These are phyloP conservation scores for Malus hybrid DNA, from an alignment of 331 rosid species.

Conservation along the genomic window DNA sequence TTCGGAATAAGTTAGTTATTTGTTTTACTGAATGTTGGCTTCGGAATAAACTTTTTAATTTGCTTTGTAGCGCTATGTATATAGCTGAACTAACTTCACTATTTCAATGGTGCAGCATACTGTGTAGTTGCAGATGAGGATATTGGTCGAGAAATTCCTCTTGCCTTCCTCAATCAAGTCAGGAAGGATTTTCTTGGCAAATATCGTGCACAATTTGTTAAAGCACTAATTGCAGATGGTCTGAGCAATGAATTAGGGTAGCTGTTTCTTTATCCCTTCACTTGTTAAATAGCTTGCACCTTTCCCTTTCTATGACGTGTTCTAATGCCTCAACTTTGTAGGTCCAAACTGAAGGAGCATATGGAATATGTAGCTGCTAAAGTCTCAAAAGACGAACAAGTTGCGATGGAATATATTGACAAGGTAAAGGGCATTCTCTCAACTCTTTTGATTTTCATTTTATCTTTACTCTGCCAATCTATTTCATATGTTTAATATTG, in stretches of 20 bases:
- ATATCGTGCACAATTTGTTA: background rate
- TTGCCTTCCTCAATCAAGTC: background rate
- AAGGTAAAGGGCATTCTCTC: background rate
- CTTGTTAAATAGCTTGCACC: background rate
- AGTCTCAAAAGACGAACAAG: background rate
- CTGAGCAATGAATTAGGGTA: background rate
- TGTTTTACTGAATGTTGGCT: too few relatives aligned
- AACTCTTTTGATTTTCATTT: background rate
- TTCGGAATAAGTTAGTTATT: background rate
- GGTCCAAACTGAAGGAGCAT: background rate
- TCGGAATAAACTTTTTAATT: background rate
- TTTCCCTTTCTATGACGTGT: background rate
- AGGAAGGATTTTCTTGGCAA: background rate
- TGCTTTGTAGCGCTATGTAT: background rate
- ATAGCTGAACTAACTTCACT: background rate
- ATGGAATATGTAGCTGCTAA: background rate
- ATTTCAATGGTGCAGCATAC: background rate
- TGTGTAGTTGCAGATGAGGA: background rate
- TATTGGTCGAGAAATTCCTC: background rate
- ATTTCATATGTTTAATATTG: background rate
- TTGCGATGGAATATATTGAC: background rate
- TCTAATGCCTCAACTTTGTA: background rate
- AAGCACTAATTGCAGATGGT: background rate
- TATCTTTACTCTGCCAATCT: background rate
- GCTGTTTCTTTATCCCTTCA: background rate